Conservation (phyloP, 2,329 filamentous ascomycete genomes). For the Cordyceps pruinosa region DNA sequence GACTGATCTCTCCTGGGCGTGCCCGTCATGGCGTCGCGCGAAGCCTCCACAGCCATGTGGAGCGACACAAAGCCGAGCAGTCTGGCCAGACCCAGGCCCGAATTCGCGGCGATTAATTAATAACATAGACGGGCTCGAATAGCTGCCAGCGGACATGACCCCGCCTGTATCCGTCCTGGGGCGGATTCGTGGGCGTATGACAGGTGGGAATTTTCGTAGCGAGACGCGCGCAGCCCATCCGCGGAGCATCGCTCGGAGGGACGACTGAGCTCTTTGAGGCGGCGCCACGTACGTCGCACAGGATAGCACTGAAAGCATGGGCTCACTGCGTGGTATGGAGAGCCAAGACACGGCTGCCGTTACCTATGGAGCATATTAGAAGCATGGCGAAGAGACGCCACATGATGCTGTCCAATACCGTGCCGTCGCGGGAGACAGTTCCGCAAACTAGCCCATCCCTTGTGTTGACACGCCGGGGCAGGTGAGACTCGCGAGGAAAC, state of each 20-base stretch:
- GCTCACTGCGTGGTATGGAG: neutral
- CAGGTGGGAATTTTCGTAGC: conserved; percentile 1
- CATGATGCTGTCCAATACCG: neutral
- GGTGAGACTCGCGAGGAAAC: neutral
- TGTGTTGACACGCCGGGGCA: neutral
- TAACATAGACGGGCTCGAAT: neutral
- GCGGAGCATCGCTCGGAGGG: neutral
- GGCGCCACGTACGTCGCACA: neutral
- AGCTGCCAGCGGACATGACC: neutral
- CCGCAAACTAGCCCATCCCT: neutral
- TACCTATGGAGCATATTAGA: neutral
- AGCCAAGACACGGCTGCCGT: neutral
- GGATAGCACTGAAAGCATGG: neutral
- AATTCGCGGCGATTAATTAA: neutral
- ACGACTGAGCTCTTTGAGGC: neutral
- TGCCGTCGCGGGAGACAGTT: neutral
- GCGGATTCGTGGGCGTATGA: neutral
- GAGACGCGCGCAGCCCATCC: neutral
- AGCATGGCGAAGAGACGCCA: neutral
- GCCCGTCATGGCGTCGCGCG: neutral
- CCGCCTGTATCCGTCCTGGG: neutral
- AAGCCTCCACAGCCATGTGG: neutral
- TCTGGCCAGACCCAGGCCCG: neutral
- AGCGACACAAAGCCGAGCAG: neutral
- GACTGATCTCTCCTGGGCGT: neutral